Evolutionary conservation across 345 rosid genomes (phyloP), one percentile per base, ranked within the genome.

Genomic region (Moricandia arvensis): DNA sequence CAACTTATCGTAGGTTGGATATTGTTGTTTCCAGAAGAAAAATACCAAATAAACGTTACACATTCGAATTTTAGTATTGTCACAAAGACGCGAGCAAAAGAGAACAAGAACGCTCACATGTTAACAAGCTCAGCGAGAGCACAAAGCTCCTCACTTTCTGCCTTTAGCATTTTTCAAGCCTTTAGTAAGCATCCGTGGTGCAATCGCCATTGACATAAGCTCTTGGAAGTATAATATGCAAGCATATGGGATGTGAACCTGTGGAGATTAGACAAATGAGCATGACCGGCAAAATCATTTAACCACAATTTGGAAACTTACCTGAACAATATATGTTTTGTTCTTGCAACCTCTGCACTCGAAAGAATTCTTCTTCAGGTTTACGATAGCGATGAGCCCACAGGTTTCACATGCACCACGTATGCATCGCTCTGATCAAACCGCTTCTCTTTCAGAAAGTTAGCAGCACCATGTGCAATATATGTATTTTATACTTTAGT

Each of bases 341-440:
- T 90, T 92, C 87, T 95, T 95, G 90, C 99, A 95, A 47, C 97
- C 94, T 89, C 97, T 79, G 85, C 99, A 95, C 74, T 90, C 99
- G 10, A 92, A 95, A 0, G 98, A 90, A 49, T 84, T 90, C 88
- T 92, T 92, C 85, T 89, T 92, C 27, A 95, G 90, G 66, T 95
- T 92, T 0, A 98, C 99, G 35, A 92, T 95, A 16, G 99, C 98
- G 30, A 92, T 92, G 79, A 95, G 84, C 34, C 99, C 99, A 72
- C 97, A 95, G 31, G 67, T 74, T 86, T 95, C 96, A 61, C 99
- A 18, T 95, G 99, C 6, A 95, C 91, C 79, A 96, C 88, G 35
- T 95, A 92, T 0, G 99, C 99, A 82, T 95, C 99, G 0, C 99
- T 92, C 73, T 92, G 99, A 83, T 95, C 97, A 73, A 92, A 95